These are phyloP conservation scores for Fusarium transvaalense DNA, from an alignment of 2,329 filamentous ascomycete species.

Conservation along the genomic window DNA sequence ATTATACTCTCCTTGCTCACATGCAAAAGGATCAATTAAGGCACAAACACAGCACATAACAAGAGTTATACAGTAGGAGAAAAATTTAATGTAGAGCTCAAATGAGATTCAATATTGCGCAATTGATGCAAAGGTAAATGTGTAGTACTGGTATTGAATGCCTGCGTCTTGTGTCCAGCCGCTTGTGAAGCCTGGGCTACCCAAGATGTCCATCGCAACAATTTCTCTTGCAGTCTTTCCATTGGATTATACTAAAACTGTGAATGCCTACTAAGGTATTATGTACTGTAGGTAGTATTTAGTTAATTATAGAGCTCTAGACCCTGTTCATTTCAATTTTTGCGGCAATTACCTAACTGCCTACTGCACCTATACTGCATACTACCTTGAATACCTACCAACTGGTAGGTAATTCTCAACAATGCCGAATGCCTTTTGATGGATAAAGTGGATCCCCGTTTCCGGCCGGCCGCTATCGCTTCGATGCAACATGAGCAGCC, in stretches of 20 bases:
- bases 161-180: not conserved
- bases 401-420: not conserved
- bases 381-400: too few relatives aligned
- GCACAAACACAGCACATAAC: not conserved
- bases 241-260: constrained; percentile 14
- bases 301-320: not conserved
- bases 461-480: constrained; percentile 39
- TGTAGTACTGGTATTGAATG: not conserved
- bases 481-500: constrained; percentile 32
- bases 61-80: not conserved
- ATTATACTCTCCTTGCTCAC: not conserved
- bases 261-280: too few relatives aligned
- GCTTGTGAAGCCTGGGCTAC: not conserved
- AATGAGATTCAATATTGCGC: not conserved
- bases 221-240: not conserved
- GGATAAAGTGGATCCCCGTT: constrained; percentile 26
- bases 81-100: not conserved
- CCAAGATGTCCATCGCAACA: not conserved
- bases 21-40: not conserved
- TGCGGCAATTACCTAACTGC: constrained; percentile 8
- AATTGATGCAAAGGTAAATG: not conserved
- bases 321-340: not conserved
- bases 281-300: too few relatives aligned
- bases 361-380: too few relatives aligned
- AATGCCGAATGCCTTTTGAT: constrained; percentile 25